Conservation (phyloP, 371 early-diverging fungal genomes). For the Haplosporangium sp. region DNA sequence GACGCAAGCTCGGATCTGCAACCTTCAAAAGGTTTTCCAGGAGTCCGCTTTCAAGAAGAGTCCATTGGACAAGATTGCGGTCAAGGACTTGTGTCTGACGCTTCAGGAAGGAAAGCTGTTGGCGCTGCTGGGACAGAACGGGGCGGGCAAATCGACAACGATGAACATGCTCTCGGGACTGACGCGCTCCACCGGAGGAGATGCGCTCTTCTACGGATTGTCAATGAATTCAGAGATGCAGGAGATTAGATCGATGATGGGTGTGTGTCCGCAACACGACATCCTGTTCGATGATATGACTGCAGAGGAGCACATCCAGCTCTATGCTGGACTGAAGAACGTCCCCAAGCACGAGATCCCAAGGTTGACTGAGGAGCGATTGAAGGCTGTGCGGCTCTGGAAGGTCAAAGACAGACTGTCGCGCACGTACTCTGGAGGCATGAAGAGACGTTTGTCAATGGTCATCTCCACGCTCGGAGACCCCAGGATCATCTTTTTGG, state of each 20-base stretch:
- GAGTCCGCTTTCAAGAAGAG: conserved; percentile 54
- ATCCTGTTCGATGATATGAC: conserved; percentile 77
- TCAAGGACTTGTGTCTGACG: conserved; percentile 65
- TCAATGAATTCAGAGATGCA: conserved; percentile 64
- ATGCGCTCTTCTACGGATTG: conserved; percentile 70
- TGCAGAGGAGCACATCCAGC: conserved; percentile 69
- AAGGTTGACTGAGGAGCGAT: conserved; percentile 58
- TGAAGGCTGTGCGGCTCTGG: conserved; percentile 61
- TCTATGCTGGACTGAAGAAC: conserved; percentile 75
- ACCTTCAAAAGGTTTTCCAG: conserved; percentile 71
- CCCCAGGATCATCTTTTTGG: conserved; percentile 80
- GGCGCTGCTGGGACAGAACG: conserved; percentile 77
- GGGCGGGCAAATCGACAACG: conserved; percentile 78
- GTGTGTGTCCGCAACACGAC: conserved; percentile 81
- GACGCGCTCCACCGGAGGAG: conserved; percentile 69
- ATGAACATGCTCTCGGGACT: conserved; percentile 76
- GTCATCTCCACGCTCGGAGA: conserved; percentile 81
- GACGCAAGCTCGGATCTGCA: conserved; percentile 61
- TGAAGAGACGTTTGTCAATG: conserved; percentile 83
- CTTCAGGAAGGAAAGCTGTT: conserved; percentile 71
- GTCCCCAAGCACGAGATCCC: conserved; percentile 56
- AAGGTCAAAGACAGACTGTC: conserved; percentile 58
- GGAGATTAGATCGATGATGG: conserved; percentile 70
- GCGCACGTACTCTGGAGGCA: conserved; percentile 74
- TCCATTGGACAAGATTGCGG: conserved; percentile 72